A percentile compares a stretch with the other conserved stretches of the same genome.
Conservation (phyloP, 768 basidiomycete genomes). For the Termitomyces sp. region DNA sequence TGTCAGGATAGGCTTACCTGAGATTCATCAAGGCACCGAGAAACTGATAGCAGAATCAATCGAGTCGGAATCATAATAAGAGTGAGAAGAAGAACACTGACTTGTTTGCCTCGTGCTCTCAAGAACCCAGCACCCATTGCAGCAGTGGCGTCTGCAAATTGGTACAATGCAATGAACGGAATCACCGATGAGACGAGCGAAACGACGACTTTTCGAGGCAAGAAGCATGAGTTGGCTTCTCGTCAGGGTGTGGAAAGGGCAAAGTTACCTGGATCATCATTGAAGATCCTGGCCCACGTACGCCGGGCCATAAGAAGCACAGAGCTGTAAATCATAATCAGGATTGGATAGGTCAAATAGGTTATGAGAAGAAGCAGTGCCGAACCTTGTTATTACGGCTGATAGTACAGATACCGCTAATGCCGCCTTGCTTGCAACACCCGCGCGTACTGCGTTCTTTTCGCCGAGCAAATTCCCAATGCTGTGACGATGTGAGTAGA, state of each 20-base stretch:
- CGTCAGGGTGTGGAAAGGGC: background rate
- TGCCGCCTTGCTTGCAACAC: slow-evolving; percentile 37
- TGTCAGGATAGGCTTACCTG: background rate
- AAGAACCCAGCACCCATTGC: background rate
- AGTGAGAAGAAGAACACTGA: background rate
- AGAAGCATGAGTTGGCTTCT: background rate
- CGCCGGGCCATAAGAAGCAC: background rate
- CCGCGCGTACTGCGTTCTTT: slow-evolving; percentile 8
- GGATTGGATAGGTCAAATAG: background rate
- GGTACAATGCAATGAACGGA: background rate
- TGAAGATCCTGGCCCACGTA: background rate
- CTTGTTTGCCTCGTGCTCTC: background rate
- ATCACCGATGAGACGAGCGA: background rate
- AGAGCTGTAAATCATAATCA: background rate
- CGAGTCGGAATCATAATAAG: background rate
- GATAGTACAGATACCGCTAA: slow-evolving; percentile 38
- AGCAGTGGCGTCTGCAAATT: background rate
- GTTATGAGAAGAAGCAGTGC: background rate
- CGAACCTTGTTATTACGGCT: background rate
- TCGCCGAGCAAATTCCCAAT: slow-evolving; percentile 12
- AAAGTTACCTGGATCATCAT: background rate
- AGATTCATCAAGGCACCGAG: background rate
- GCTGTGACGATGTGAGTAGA: background rate
- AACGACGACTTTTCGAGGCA: background rate
- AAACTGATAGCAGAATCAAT: background rate